Conservation (phyloP, 225 moss, liverwort and hornwort species). For the Rhytidiadelphus loreus region DNA sequence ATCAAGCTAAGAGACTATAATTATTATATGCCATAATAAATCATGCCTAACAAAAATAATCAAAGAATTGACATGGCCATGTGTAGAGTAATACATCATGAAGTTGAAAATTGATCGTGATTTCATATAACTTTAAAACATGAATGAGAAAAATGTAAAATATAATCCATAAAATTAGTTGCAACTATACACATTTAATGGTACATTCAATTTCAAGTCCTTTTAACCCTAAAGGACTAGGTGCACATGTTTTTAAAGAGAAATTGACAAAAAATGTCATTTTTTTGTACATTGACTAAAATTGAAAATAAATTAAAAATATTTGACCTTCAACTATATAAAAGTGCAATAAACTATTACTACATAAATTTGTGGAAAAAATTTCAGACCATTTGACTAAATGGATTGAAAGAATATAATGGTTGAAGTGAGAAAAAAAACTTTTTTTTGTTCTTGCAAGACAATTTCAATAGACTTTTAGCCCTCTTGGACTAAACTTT, state of each 20-base stretch:
- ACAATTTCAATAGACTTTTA: no score
- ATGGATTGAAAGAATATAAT: neutral
- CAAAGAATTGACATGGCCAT: neutral
- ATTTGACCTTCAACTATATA: neutral
- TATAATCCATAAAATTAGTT: neutral
- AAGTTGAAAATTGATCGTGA: neutral
- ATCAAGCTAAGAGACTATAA: no score
- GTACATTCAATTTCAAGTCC: no score
- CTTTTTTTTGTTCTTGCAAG: neutral
- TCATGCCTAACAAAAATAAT: neutral
- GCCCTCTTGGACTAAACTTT: neutral
- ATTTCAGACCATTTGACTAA: fast-evolving
- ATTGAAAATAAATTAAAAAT: neutral
- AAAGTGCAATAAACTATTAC: no score
- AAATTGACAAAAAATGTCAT: no score
- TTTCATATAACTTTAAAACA: neutral
- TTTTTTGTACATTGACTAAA: neutral
- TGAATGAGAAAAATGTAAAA: neutral
- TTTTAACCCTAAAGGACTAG: no score
- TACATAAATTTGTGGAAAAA: neutral
- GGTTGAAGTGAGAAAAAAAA: neutral
- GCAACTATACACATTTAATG: no score
- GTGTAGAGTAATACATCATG: neutral
- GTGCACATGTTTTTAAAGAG: no score
- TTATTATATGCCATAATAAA: neutral